These are phyloP conservation scores for Phragmites australis DNA, from an alignment of 176 grass and related monocot genomes.

Conservation along the genomic window DNA sequence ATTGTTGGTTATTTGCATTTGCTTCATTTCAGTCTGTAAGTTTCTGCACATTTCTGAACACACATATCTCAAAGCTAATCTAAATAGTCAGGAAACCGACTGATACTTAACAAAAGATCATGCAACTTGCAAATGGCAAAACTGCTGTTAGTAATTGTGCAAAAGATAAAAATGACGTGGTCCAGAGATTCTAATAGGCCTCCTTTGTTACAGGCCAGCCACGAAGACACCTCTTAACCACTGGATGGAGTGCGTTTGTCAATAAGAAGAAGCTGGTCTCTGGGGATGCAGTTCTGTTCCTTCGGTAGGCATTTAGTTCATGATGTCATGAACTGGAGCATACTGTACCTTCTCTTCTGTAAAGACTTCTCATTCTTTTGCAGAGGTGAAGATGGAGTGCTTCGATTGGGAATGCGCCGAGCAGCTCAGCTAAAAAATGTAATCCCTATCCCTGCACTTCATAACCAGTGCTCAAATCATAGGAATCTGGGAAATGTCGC, in stretches of 20 bases:
- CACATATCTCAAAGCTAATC: background rate
- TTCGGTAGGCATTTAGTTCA: slow-evolving; percentile 54
- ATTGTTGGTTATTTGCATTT: slow-evolving; percentile 26
- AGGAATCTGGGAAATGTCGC: slow-evolving; percentile 44
- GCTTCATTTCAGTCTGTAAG: background rate
- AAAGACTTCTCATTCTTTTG: slow-evolving; percentile 32
- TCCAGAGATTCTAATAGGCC: slow-evolving; percentile 25
- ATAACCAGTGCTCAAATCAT: slow-evolving; percentile 39
- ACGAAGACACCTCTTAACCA: slow-evolving; percentile 85
- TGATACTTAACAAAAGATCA: background rate
- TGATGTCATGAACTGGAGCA: slow-evolving; percentile 10
- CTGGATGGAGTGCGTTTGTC: slow-evolving; percentile 85
- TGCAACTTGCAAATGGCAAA: background rate
- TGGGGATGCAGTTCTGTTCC: slow-evolving; percentile 84
- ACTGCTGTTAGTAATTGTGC: background rate
- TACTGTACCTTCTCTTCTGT: slow-evolving; percentile 1
- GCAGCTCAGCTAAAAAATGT: slow-evolving; percentile 56
- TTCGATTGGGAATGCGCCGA: slow-evolving; percentile 74
- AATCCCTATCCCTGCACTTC: slow-evolving; percentile 33
- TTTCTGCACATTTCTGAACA: background rate
- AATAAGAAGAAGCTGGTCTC: slow-evolving; percentile 85
- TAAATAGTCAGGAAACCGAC: background rate
- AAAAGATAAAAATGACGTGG: background rate
- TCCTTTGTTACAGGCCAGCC: slow-evolving; percentile 72
- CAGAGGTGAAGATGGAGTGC: slow-evolving; percentile 78